Percentiles rank a stretch among this genome's conserved stretches.
These are phyloP conservation scores for Globisporangium alternatum DNA, from an alignment of 352 stramenopile species.

Conservation along the genomic window DNA sequence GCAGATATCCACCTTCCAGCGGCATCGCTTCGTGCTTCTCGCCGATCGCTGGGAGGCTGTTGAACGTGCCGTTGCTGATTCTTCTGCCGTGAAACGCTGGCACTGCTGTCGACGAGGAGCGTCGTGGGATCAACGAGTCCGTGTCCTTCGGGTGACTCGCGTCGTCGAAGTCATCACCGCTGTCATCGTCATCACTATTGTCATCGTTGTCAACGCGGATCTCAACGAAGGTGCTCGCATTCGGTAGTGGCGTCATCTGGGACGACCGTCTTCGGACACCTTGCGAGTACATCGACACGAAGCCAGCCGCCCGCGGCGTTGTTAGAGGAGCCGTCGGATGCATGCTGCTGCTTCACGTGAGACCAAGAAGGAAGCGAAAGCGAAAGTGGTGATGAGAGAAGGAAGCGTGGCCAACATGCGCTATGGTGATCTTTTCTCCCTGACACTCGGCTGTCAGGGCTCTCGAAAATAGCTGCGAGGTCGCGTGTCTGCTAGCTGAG, in stretches of 20 bases:
- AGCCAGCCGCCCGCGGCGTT: not conserved
- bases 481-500: not conserved
- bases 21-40: conserved; percentile 6
- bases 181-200: not conserved
- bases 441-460: not conserved
- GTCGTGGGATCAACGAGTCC: conserved; percentile 10
- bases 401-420: not conserved
- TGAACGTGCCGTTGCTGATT: conserved; percentile 9
- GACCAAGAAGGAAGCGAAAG: not conserved
- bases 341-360: conserved; percentile 1
- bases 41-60: conserved; percentile 4
- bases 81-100: conserved; percentile 8
- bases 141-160: conserved; percentile 8
- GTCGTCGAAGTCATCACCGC: conserved; percentile 1
- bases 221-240: conserved; percentile 4
- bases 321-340: not conserved
- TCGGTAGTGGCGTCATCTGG: conserved; percentile 8
- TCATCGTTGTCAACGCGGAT: conserved; percentile 11
- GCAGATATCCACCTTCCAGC: conserved; percentile 22
- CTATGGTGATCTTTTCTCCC: not conserved
- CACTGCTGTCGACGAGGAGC: conserved; percentile 5
- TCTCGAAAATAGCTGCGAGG: not conserved
- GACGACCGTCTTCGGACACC: conserved; percentile 15
- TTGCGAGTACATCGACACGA: conserved; percentile 13
- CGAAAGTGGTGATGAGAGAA: not conserved